phyloP scores from a whole-genome alignment of 768 basidiomycete genomes.

The Tulasnella sp. region DNA sequence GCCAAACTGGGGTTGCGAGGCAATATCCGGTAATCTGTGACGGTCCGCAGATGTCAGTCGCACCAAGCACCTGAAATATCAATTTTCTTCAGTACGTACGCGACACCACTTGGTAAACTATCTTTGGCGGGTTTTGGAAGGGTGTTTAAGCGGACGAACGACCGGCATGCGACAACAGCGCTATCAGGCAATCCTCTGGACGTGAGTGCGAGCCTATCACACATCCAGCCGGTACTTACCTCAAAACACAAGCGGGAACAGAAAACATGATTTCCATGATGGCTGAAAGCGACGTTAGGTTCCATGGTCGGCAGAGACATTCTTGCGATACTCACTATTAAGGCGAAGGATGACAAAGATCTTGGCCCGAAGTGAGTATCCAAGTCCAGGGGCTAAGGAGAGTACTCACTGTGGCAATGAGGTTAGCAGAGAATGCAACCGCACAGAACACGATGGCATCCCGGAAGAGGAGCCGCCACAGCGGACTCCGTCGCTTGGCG shows the following conservation, averaged over 20 bases:
- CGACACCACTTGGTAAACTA: background rate
- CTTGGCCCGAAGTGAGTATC: background rate
- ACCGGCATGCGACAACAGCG: slow-evolving; percentile 10
- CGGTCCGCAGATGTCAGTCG: background rate
- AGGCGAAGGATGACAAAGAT: slow-evolving; percentile 3
- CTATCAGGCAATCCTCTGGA: background rate
- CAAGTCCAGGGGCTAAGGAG: background rate
- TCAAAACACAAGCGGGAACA: slow-evolving; percentile 5
- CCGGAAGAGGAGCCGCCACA: no score
- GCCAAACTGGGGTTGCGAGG: background rate
- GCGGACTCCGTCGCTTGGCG: slow-evolving; percentile 44
- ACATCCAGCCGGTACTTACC: background rate
- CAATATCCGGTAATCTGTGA: background rate
- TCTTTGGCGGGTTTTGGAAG: background rate
- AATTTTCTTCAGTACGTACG: background rate
- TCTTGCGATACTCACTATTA: background rate
- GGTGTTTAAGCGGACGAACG: background rate
- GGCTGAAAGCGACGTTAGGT: background rate
- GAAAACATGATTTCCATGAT: slow-evolving; percentile 12
- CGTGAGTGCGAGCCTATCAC: background rate
- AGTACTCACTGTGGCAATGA: background rate
- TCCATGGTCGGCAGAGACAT: background rate
- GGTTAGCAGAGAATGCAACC: slow-evolving; percentile 5
- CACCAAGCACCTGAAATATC: background rate
- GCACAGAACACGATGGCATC: slow-evolving; percentile 62